A percentile compares a stretch with the other conserved stretches of the same genome.
Conservation (phyloP, 78 protist genomes). For the Guillardia theta region DNA sequence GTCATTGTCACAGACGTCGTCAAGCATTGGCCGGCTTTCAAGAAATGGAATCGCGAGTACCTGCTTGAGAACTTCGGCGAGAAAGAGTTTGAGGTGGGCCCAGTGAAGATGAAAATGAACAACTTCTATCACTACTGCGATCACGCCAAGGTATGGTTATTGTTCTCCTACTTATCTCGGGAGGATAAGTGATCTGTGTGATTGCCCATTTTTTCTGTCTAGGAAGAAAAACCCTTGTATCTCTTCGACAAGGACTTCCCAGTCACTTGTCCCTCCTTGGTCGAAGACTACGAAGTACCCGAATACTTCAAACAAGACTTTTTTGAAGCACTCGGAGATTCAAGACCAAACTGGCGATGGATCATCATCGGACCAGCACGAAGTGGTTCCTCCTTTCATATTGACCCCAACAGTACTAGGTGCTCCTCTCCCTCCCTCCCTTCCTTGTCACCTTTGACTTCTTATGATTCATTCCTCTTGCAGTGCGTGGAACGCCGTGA, state of each 20-base stretch:
- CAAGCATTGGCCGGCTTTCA: conserved; percentile 35
- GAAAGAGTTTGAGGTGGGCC: background rate
- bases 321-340: background rate
- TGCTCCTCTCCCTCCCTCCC: no score
- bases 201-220: no score
- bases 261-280: background rate
- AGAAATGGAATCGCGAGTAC: background rate
- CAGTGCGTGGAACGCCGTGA: background rate
- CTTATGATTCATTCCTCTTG: no score
- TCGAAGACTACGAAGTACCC: background rate
- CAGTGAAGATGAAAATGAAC: background rate
- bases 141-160: no score
- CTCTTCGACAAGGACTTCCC: conserved; percentile 44
- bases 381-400: background rate
- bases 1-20: conserved; percentile 45
- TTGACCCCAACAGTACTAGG: background rate
- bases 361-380: background rate
- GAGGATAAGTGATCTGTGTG: no score
- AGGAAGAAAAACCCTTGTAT: conserved; percentile 44
- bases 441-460: no score
- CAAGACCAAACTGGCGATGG: conserved; percentile 55
- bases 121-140: background rate
- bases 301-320: conserved; percentile 33
- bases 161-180: no score
- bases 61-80: background rate